These are phyloP conservation scores for Erysimum pusillum DNA, from an alignment of 441 rosid genomes.

Conservation along the genomic window DNA sequence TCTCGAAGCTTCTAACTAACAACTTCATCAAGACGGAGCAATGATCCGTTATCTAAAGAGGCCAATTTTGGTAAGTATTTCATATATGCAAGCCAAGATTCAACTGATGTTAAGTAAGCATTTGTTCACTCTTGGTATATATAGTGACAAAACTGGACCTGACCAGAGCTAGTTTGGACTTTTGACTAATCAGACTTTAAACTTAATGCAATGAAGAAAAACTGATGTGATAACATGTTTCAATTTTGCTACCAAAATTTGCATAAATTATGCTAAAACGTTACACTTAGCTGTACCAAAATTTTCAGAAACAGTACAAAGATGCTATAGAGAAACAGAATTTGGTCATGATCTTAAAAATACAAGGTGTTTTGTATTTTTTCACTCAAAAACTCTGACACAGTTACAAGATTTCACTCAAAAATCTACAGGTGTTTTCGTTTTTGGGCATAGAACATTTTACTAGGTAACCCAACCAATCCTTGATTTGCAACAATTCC, in stretches of 20 bases:
- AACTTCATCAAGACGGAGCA: slow-evolving; percentile 57
- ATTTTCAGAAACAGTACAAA: too few species aligned
- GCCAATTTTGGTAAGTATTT: slow-evolving; percentile 50
- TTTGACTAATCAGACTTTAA: slow-evolving; percentile 10
- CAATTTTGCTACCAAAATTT: neutral
- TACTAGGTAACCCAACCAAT: neutral
- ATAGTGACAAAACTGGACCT: slow-evolving; percentile 30
- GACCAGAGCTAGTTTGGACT: slow-evolving; percentile 7
- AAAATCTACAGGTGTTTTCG: too few species aligned
- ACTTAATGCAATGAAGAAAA: slow-evolving; percentile 17
- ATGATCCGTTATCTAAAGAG: slow-evolving; percentile 25
- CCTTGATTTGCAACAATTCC: neutral
- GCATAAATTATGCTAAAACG: too few species aligned
- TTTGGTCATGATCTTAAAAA: too few species aligned
- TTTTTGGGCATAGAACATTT: neutral
- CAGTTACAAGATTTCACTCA: too few species aligned
- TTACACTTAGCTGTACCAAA: too few species aligned
- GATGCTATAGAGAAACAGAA: too few species aligned
- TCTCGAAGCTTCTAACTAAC: slow-evolving; percentile 48
- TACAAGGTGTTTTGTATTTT: too few species aligned
- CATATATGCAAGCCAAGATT: neutral
- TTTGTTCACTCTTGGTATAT: slow-evolving; percentile 24
- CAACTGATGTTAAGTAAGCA: slow-evolving; percentile 16
- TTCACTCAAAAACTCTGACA: too few species aligned
- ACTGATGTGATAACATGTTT: neutral